Base-by-base conservation (phyloP, 2,329 filamentous ascomycete genomes). In the Colletotrichum plurivorum region DNA sequence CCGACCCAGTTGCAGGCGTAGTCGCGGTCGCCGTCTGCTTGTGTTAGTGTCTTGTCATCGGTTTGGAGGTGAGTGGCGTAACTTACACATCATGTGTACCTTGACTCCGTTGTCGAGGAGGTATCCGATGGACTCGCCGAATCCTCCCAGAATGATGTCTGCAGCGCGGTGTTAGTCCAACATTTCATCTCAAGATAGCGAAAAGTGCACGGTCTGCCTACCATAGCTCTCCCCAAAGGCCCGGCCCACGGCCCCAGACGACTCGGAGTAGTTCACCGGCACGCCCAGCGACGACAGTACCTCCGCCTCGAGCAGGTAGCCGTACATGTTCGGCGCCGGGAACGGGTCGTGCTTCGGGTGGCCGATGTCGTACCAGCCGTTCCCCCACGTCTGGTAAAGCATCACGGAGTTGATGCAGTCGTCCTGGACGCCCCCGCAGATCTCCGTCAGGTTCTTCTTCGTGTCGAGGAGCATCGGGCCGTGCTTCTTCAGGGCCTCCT, bases 201-300 rank as follows among this genome's bases (percentile, higher is more conserved):
- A 6, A 2, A n/a, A 5, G 4, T n/a, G 16, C 16, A 18, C 45
- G 45, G 45, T 1, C 8, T 20, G 7, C 55, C n/a, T 55, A 69
- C 66, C 66, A 20, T 60, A 69, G 2, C 43, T 69, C 1, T 45
- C 31, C 4, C 22, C 10, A 20, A 69, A 69, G 7, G 63, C 65
- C 12, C 18, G 41, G 46, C 69, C 54, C n/a, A 70, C 68, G 7
- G 73, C 69, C 36, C 51, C 39, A 2, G 70, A 62, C 10, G 53
- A 31, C 22, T 54, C 56, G 0, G 87, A 85, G 73, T 83, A 88
- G 73, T 89, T 88, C 59, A 91, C 77, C 8, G 87, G 87, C 1
- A 90, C 85, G 13, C 91, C 91, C 22, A 93, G 84, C 1, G 88
- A 87, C 20, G 86, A 76, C 70, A 89, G 87, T 1, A 93, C 83